Conservation (phyloP, 129 eudicot species). For the Arctium lappa region DNA sequence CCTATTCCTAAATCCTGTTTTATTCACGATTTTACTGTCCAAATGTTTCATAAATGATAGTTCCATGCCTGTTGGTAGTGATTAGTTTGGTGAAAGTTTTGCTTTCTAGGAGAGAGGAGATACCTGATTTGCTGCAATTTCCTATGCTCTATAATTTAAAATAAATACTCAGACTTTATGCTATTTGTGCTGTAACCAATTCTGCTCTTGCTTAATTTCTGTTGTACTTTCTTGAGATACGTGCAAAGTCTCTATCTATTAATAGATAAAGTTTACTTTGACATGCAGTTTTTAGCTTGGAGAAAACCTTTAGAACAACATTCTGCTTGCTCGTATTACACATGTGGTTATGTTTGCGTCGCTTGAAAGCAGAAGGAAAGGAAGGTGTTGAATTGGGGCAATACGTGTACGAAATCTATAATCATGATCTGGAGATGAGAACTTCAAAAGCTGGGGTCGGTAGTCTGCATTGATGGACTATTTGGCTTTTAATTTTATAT, state of each 20-base stretch:
- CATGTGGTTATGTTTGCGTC: slow-evolving; percentile 96
- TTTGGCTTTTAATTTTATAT: background rate
- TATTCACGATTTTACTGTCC: background rate
- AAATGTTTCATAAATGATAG: background rate
- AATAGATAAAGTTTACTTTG: slow-evolving; percentile 18
- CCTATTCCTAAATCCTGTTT: background rate
- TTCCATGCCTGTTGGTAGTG: background rate
- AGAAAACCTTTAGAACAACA: slow-evolving; percentile 85
- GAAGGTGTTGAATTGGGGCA: slow-evolving; percentile 96
- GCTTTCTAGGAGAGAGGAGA: background rate
- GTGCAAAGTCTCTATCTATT: slow-evolving; percentile 7
- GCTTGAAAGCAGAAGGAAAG: slow-evolving; percentile 76
- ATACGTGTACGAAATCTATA: slow-evolving; percentile 79
- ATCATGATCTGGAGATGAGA: slow-evolving; percentile 89
- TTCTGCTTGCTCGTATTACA: slow-evolving; percentile 88
- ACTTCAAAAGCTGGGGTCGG: slow-evolving; percentile 95
- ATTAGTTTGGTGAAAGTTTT: background rate
- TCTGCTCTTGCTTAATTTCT: background rate
- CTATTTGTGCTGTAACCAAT: background rate
- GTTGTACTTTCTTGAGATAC: background rate
- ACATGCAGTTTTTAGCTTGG: slow-evolving; percentile 85
- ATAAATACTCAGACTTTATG: background rate
- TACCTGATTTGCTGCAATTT: background rate
- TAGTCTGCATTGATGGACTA: slow-evolving; percentile 17
- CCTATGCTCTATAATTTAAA: background rate